phyloP scores from a whole-genome alignment of 2,329 filamentous ascomycete genomes.

The Fusarium xyrophilum region DNA sequence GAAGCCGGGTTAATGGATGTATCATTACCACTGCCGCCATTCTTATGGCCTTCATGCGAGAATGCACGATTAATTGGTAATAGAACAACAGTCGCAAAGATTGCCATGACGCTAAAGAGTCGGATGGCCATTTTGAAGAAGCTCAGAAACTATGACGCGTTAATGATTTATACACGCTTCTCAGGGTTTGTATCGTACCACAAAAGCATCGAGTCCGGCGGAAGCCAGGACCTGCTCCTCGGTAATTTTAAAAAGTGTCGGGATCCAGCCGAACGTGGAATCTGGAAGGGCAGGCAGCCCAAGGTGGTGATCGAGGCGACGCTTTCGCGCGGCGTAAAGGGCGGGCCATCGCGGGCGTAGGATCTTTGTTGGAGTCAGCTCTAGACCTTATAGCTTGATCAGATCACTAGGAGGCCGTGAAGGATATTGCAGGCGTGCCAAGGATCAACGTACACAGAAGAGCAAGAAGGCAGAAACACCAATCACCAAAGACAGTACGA shows the following conservation, averaged over 20 bases:
- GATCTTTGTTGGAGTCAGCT: conserved; percentile 57
- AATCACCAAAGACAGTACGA: conserved; percentile 73
- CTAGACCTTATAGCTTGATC: background rate
- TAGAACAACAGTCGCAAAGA: conserved; percentile 82
- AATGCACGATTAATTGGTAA: conserved; percentile 82
- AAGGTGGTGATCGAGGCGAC: conserved; percentile 65
- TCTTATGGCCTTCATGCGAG: background rate
- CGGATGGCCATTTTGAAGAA: conserved; percentile 97
- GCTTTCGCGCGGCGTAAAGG: conserved; percentile 88
- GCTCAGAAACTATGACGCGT: conserved; percentile 70
- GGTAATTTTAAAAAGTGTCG: conserved; percentile 80
- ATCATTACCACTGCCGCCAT: background rate
- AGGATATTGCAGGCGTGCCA: background rate
- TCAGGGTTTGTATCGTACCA: conserved; percentile 59
- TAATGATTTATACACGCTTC: conserved; percentile 1
- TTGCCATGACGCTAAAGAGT: conserved; percentile 78
- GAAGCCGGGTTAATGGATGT: background rate
- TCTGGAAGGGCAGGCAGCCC: conserved; percentile 80
- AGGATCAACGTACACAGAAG: conserved; percentile 69
- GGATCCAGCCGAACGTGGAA: conserved; percentile 92
- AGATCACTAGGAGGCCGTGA: background rate
- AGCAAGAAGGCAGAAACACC: conserved; percentile 74
- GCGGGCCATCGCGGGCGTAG: conserved; percentile 90
- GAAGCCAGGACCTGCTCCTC: conserved; percentile 90
- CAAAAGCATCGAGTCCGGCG: conserved; percentile 92